Percentiles rank a stretch among this genome's conserved stretches.
These are phyloP conservation scores for Nemania sp. DNA, from an alignment of 2,329 filamentous ascomycete species.

Conservation along the genomic window DNA sequence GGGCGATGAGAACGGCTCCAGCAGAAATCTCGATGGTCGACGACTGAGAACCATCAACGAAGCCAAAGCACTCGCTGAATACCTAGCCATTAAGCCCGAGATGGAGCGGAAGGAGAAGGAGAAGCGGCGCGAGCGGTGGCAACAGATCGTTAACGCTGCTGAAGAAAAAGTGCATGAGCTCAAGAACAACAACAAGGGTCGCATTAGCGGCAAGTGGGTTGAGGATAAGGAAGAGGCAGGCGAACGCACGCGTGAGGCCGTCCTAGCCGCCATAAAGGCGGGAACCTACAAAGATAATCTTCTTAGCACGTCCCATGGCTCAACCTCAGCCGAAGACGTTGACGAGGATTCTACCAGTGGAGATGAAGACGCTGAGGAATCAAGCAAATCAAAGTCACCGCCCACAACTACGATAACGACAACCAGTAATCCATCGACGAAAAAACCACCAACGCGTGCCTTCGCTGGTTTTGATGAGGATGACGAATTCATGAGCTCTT, in stretches of 20 bases:
- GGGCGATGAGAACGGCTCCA: conserved; percentile 85
- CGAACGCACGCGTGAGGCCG: conserved; percentile 79
- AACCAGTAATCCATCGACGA: conserved; percentile 46
- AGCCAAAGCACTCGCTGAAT: conserved; percentile 93
- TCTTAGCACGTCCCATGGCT: conserved; percentile 56
- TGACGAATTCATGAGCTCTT: conserved; percentile 73
- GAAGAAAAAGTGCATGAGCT: conserved; percentile 85
- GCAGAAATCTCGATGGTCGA: conserved; percentile 89
- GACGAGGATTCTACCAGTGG: conserved; percentile 43
- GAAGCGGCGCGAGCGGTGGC: conserved; percentile 80
- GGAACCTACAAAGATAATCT: conserved; percentile 66
- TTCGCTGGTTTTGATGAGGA: conserved; percentile 83
- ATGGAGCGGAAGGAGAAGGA: conserved; percentile 97
- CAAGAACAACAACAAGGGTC: conserved; percentile 69
- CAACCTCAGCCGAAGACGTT: conserved; percentile 46
- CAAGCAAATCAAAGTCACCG: conserved; percentile 51
- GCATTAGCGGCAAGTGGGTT: conserved; percentile 89
- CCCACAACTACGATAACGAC: conserved; percentile 46
- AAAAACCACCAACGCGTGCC: conserved; percentile 46
- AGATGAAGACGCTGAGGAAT: conserved; percentile 45
- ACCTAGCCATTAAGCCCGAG: conserved; percentile 91
- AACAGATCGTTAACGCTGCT: conserved; percentile 82
- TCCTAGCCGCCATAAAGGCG: conserved; percentile 70
- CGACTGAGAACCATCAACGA: conserved; percentile 90
- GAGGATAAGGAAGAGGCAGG: conserved; percentile 91